A percentile compares a stretch with the other conserved stretches of the same genome.
Conservation (phyloP, 352 stramenopile species). For the Peronospora tabacina region DNA sequence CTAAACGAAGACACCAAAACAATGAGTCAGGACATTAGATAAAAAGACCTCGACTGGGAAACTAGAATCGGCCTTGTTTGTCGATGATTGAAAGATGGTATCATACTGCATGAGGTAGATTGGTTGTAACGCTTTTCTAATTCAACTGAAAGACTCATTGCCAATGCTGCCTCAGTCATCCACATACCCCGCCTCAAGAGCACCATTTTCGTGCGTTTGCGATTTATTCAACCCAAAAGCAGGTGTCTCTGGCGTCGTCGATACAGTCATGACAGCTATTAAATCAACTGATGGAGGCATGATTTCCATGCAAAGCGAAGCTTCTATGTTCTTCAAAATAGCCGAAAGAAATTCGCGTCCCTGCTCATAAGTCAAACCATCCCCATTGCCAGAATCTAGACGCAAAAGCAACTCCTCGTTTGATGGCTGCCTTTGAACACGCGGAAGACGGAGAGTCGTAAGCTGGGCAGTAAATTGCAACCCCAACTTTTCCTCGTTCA, state of each 20-base stretch:
- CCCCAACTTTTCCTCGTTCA: slow-evolving; percentile 46
- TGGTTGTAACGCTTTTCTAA: slow-evolving; percentile 1
- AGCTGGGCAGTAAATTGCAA: slow-evolving; percentile 47
- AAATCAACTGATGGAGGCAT: slow-evolving; percentile 47
- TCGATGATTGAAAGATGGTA: slow-evolving; percentile 15
- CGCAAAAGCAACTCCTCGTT: slow-evolving; percentile 43
- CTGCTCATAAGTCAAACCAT: slow-evolving; percentile 47
- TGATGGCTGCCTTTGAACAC: slow-evolving; percentile 19
- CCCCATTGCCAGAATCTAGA: slow-evolving; percentile 38
- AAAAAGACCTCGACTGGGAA: slow-evolving; percentile 19
- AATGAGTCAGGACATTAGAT: slow-evolving; percentile 28
- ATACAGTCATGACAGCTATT: slow-evolving; percentile 56
- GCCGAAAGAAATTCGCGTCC: slow-evolving; percentile 44
- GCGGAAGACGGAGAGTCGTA: slow-evolving; percentile 36
- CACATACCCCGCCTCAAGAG: slow-evolving; percentile 15
- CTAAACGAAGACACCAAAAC: slow-evolving; percentile 10
- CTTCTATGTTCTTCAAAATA: slow-evolving; percentile 38
- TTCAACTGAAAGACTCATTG: slow-evolving; percentile 34
- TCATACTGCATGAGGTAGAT: slow-evolving; percentile 14
- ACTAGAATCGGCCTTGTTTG: slow-evolving; percentile 8
- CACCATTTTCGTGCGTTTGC: slow-evolving; percentile 29
- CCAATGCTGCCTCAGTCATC: slow-evolving; percentile 30
- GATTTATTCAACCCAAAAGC: slow-evolving; percentile 28
- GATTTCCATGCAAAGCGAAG: slow-evolving; percentile 46
- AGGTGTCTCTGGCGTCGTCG: slow-evolving; percentile 18